Evolutionary conservation across 768 basidiomycete species (phyloP), one percentile per base, ranked within the genome.

Genomic region (Boletales sp.): DNA sequence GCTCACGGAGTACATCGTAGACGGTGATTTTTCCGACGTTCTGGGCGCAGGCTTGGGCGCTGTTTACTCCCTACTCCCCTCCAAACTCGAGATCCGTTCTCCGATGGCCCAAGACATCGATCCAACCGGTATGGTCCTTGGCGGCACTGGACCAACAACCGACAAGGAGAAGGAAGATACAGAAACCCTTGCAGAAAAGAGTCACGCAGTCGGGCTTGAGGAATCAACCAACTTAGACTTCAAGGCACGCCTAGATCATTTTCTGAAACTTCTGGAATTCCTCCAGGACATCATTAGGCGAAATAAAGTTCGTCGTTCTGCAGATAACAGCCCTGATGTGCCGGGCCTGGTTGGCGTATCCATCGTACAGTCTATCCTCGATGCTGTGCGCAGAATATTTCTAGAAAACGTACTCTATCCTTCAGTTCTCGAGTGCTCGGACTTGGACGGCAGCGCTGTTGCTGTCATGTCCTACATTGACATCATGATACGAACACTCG

Each of bases 1-100:
- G 8, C 74, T 98, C 35, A 91, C 91, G 17, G 92, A 94, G 63
- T 97, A 92, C 64, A 90, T 97, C 45, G 78, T 97, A 15, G 91
- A 95, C 61, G 91, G 94, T n/a, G 95, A 97, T 68, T 95, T 97
- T 66, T 91, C 93, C n/a, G 94, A 97, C 55, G 95, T 98, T 11
- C 80, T 98, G 40, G 92, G 86, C 15, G 95, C 95, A 4, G 93
- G 94, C 14, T 67, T 98, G 11, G 87, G 92, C 4, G 95, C 95
- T 0, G 88, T 95, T 2, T 97, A 95, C 63, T 97, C 93, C 2
- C 70, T 93, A 2, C 74, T 98, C 11, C 95, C 95, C 0, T 82
- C 84, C 17, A 97, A 97, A 69, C 76, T 98, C 37, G 83, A 81
- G 45, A 81, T 97, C 52, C 76, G 74, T 44, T 70, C 79, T 7